Evolutionary conservation across 192 early-diverging fungal species (phyloP).

Genomic region (Dispira simplex): DNA sequence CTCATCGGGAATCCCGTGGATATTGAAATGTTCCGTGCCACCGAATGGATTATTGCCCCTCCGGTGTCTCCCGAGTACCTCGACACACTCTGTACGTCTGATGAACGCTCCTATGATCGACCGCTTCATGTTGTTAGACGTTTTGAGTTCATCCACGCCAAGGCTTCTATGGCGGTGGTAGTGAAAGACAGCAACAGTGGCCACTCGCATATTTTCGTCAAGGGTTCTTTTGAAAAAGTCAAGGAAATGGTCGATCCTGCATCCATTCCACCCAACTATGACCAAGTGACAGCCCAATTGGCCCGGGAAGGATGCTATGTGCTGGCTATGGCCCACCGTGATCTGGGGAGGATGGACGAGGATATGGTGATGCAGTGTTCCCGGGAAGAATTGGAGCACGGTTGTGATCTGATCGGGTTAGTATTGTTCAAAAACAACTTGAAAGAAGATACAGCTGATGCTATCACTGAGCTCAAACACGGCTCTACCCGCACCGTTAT

Average conservation of each 20-base stretch:
- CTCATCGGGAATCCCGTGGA: slow-evolving; percentile 64
- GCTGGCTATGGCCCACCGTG: slow-evolving; percentile 45
- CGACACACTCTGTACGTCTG: slow-evolving; percentile 27
- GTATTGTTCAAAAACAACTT: slow-evolving; percentile 64
- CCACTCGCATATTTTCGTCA: slow-evolving; percentile 46
- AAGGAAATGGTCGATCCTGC: slow-evolving; percentile 25
- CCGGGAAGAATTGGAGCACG: slow-evolving; percentile 45
- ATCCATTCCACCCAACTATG: slow-evolving; percentile 39
- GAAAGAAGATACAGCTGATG: slow-evolving; percentile 48
- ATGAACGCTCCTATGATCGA: slow-evolving; percentile 19
- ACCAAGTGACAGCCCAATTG: slow-evolving; percentile 31
- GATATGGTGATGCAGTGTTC: slow-evolving; percentile 18
- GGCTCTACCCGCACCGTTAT: slow-evolving; percentile 60
- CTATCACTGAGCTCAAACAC: slow-evolving; percentile 43
- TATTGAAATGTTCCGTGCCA: slow-evolving; percentile 57
- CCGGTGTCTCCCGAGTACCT: slow-evolving; percentile 17
- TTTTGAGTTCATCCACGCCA: slow-evolving; percentile 64
- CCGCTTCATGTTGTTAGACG: slow-evolving; percentile 40
- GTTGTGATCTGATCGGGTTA: slow-evolving; percentile 36
- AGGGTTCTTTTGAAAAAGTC: slow-evolving; percentile 68
- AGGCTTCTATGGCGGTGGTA: slow-evolving; percentile 54
- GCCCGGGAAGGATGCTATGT: slow-evolving; percentile 68
- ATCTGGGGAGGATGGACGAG: slow-evolving; percentile 35
- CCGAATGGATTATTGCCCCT: slow-evolving; percentile 28
- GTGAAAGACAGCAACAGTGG: slow-evolving; percentile 36